These are phyloP conservation scores for Abrus pulchellus DNA, from an alignment of 306 rosid genomes.

Conservation along the genomic window DNA sequence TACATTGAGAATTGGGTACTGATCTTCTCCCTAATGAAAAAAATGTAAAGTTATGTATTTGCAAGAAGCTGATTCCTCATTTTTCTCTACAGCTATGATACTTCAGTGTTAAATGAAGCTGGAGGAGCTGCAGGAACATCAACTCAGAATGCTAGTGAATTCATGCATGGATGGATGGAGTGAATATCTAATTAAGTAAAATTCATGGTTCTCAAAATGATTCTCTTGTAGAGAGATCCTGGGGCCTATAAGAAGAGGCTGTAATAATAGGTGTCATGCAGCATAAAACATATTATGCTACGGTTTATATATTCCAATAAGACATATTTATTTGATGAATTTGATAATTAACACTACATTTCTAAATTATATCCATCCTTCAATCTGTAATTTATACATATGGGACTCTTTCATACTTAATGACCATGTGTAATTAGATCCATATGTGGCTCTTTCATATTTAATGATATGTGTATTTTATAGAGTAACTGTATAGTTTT, in stretches of 20 bases:
- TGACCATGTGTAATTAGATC: not conserved
- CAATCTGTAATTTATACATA: not conserved
- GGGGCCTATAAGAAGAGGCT: constrained; percentile 45
- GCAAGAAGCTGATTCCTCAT: constrained; percentile 7
- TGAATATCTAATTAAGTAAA: constrained; percentile 38
- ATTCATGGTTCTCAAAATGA: constrained; percentile 9
- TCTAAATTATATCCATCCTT: not conserved
- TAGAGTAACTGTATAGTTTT: too few species aligned
- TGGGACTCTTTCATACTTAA: constrained; percentile 13
- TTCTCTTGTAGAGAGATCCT: constrained; percentile 35
- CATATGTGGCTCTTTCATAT: too few species aligned
- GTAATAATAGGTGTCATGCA: constrained; percentile 38
- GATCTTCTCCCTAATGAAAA: not conserved
- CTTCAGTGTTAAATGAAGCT: constrained; percentile 46
- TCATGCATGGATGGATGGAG: constrained; percentile 61
- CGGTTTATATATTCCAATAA: constrained; percentile 44
- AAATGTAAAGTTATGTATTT: constrained; percentile 15
- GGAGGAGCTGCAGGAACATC: constrained; percentile 54
- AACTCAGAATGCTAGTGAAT: constrained; percentile 44
- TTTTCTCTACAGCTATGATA: constrained; percentile 46
- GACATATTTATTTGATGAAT: constrained; percentile 6
- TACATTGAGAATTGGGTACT: constrained; percentile 67
- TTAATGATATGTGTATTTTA: too few species aligned
- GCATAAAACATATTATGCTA: constrained; percentile 23
- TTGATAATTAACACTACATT: constrained; percentile 1